Percentiles rank a stretch among this genome's conserved stretches.
Conservation (phyloP, 352 stramenopile genomes). For the Globisporangium polare region DNA sequence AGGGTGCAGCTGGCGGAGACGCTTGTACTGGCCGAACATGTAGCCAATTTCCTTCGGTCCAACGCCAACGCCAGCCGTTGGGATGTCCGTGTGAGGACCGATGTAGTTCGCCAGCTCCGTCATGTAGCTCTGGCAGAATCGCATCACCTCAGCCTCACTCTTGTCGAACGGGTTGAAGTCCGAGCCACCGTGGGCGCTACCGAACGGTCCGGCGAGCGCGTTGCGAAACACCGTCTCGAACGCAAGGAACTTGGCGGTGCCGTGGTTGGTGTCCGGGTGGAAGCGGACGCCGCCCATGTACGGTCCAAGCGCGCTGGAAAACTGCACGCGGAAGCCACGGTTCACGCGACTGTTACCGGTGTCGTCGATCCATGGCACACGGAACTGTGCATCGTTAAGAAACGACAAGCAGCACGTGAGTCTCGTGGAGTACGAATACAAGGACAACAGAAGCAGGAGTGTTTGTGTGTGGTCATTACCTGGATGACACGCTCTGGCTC, state of each 20-base stretch:
- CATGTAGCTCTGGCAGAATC: constrained; percentile 98
- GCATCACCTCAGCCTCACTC: constrained; percentile 96
- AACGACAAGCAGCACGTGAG: background rate
- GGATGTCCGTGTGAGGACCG: constrained; percentile 93
- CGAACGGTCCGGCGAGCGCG: constrained; percentile 82
- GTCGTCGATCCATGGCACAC: constrained; percentile 97
- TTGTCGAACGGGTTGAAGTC: constrained; percentile 98
- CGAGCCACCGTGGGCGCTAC: constrained; percentile 85
- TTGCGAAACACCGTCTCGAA: constrained; percentile 98
- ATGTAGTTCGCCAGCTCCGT: constrained; percentile 98
- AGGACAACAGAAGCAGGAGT: background rate
- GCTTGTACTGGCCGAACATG: constrained; percentile 98
- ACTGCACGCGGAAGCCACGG: constrained; percentile 97
- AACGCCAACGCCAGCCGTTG: constrained; percentile 94
- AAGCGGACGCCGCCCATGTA: constrained; percentile 98
- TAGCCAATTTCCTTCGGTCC: constrained; percentile 94
- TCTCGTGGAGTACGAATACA: background rate
- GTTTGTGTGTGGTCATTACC: constrained; percentile 9
- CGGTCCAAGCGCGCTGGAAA: constrained; percentile 86
- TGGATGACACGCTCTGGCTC: constrained; percentile 93
- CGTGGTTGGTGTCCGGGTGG: constrained; percentile 87
- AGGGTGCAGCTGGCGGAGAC: constrained; percentile 84
- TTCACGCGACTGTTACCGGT: constrained; percentile 94
- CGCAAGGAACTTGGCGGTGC: constrained; percentile 87
- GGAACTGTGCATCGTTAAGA: constrained; percentile 72